Evolutionary conservation across 2,329 filamentous ascomycete species (phyloP).

Genomic region (Venturia aucupariae): DNA sequence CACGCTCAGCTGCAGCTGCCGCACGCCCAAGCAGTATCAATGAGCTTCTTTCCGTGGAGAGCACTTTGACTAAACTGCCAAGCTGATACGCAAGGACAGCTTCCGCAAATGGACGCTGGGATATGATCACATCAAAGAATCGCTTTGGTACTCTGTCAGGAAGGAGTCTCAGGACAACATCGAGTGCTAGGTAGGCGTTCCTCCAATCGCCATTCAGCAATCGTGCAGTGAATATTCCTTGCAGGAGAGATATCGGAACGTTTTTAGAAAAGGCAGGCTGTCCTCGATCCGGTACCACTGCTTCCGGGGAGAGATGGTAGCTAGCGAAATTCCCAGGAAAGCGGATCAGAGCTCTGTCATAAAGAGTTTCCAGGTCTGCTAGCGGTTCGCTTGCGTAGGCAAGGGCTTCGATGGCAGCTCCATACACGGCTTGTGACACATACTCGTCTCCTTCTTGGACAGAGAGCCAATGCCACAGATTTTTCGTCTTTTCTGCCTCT

Average conservation of each 20-base stretch:
- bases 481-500: conserved; percentile 28
- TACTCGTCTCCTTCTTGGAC: conserved; percentile 31
- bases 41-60: not conserved
- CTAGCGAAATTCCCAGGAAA: conserved; percentile 39
- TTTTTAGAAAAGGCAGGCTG: conserved; percentile 25
- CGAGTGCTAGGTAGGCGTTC: conserved; percentile 41
- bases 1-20: not conserved
- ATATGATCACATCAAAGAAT: conserved; percentile 37
- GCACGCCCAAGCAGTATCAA: not conserved
- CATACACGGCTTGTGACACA: conserved; percentile 36
- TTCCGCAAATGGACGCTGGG: conserved; percentile 37
- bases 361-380: conserved; percentile 36
- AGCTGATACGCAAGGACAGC: conserved; percentile 39
- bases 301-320: conserved; percentile 39
- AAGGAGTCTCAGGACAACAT: conserved; percentile 38
- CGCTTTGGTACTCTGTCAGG: conserved; percentile 33
- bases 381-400: conserved; percentile 33
- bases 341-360: conserved; percentile 34
- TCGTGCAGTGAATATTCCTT: conserved; percentile 40
- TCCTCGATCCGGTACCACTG: conserved; percentile 36
- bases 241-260: conserved; percentile 35
- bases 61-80: conserved; percentile 34
- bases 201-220: conserved; percentile 37
- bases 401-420: conserved; percentile 40
- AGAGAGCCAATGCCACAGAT: conserved; percentile 41